Evolutionary conservation across 2,329 filamentous ascomycete genomes (phyloP).

Genomic region (Ilyonectria destructans): DNA sequence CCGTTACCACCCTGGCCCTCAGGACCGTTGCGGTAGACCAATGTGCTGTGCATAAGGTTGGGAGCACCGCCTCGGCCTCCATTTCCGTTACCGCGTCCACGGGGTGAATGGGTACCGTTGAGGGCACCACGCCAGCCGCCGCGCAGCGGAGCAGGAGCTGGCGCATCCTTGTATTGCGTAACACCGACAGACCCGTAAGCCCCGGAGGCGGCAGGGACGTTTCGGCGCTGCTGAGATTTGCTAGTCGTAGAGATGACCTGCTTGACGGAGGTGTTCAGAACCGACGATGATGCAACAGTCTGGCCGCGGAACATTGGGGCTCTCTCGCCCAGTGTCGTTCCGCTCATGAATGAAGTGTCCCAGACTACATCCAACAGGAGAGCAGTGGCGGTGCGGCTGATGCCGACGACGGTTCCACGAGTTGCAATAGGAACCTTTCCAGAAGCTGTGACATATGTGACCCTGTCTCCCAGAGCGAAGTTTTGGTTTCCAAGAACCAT

Average conservation of each 20-base stretch:
- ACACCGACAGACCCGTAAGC: slow-evolving; percentile 71
- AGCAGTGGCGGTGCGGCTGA: slow-evolving; percentile 88
- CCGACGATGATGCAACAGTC: slow-evolving; percentile 89
- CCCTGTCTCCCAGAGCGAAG: slow-evolving; percentile 89
- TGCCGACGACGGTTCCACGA: slow-evolving; percentile 93
- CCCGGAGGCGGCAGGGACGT: slow-evolving; percentile 65
- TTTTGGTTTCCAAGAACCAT: slow-evolving; percentile 89
- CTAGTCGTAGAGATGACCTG: slow-evolving; percentile 83
- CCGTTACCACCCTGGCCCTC: slow-evolving; percentile 53
- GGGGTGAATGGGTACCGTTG: slow-evolving; percentile 62
- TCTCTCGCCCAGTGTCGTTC: slow-evolving; percentile 90
- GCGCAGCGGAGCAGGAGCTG: slow-evolving; percentile 69
- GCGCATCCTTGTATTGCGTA: slow-evolving; percentile 74
- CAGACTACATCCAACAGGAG: slow-evolving; percentile 93
- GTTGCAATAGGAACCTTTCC: slow-evolving; percentile 96
- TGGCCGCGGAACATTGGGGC: slow-evolving; percentile 95
- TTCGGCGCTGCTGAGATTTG: slow-evolving; percentile 66
- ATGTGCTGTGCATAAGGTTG: slow-evolving; percentile 66
- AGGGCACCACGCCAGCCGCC: slow-evolving; percentile 73
- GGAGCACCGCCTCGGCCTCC: slow-evolving; percentile 58
- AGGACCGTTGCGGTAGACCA: slow-evolving; percentile 66
- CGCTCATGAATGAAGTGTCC: slow-evolving; percentile 96
- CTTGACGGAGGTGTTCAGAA: slow-evolving; percentile 87
- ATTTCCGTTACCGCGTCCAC: slow-evolving; percentile 59
- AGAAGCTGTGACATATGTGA: slow-evolving; percentile 93